Conservation (phyloP, 768 basidiomycete genomes). For the Psilocybe cubensis region DNA sequence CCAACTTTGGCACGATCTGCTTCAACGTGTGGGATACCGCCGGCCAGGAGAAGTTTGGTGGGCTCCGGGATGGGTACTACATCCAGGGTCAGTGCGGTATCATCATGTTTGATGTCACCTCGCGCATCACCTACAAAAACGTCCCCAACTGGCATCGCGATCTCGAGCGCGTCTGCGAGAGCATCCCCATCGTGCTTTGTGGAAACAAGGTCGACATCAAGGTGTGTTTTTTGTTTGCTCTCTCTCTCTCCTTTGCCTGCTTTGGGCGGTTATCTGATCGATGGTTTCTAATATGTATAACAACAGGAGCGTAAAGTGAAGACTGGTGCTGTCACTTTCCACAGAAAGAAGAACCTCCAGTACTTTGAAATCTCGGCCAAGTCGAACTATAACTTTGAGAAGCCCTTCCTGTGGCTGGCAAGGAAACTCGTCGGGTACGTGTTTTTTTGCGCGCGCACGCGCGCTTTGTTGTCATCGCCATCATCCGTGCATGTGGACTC, state of each 20-base stretch:
- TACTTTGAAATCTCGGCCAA: constrained; percentile 99
- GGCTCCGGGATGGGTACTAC: constrained; percentile 95
- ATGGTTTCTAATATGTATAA: constrained; percentile 5
- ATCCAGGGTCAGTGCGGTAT: constrained; percentile 99
- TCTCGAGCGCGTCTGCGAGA: constrained; percentile 99
- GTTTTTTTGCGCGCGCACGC: not conserved
- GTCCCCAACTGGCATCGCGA: constrained; percentile 99
- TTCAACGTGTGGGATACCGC: constrained; percentile 99
- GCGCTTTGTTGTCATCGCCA: no score
- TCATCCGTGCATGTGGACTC: not conserved
- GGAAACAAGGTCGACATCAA: constrained; percentile 99
- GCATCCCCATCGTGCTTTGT: constrained; percentile 98
- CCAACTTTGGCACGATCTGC: constrained; percentile 98
- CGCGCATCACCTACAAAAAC: constrained; percentile 99
- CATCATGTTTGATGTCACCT: constrained; percentile 99
- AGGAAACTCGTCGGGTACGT: constrained; percentile 96
- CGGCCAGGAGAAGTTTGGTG: constrained; percentile 99
- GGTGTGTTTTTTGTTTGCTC: constrained; percentile 47
- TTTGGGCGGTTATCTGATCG: constrained; percentile 10
- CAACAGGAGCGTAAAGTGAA: constrained; percentile 98
- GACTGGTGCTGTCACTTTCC: constrained; percentile 98
- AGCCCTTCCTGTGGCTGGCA: constrained; percentile 99
- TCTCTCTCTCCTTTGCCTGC: not conserved
- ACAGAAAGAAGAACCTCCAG: constrained; percentile 99
- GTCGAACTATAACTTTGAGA: constrained; percentile 99